Conservation (phyloP, 768 basidiomycete genomes). For the Lentinula detonsa region DNA sequence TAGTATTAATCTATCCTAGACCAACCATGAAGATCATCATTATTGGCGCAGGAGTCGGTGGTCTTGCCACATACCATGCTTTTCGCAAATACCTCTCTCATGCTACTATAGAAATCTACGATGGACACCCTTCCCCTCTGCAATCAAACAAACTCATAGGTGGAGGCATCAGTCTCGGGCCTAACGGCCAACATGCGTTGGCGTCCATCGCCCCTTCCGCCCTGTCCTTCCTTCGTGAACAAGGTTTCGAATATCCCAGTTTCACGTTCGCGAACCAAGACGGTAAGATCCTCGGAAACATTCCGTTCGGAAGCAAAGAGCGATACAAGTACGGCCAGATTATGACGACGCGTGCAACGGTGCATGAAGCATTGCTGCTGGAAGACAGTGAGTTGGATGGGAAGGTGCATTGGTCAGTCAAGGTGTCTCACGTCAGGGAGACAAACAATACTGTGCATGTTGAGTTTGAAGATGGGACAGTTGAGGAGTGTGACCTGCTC, state of each 20-base stretch:
- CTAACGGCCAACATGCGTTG: background rate
- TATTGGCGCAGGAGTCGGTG: constrained; percentile 1
- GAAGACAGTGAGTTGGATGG: background rate
- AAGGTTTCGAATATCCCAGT: background rate
- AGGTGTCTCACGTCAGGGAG: background rate
- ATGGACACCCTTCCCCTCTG: background rate
- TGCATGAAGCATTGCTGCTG: background rate
- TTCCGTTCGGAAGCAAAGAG: background rate
- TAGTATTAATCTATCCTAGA: background rate
- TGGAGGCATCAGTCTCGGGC: background rate
- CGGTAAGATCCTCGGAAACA: background rate
- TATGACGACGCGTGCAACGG: background rate
- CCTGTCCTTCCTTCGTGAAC: background rate
- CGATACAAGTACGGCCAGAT: background rate
- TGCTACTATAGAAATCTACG: background rate
- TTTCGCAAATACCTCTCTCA: background rate
- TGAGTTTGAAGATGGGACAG: background rate
- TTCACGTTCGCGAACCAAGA: background rate
- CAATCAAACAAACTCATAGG: background rate
- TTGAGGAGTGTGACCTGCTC: background rate
- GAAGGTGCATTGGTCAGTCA: background rate
- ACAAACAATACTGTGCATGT: background rate
- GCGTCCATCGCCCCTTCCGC: background rate
- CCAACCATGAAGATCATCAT: background rate
- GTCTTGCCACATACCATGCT: constrained; percentile 2